phyloP scores from a whole-genome alignment of 768 basidiomycete genomes.

The Boletus bicolor region DNA sequence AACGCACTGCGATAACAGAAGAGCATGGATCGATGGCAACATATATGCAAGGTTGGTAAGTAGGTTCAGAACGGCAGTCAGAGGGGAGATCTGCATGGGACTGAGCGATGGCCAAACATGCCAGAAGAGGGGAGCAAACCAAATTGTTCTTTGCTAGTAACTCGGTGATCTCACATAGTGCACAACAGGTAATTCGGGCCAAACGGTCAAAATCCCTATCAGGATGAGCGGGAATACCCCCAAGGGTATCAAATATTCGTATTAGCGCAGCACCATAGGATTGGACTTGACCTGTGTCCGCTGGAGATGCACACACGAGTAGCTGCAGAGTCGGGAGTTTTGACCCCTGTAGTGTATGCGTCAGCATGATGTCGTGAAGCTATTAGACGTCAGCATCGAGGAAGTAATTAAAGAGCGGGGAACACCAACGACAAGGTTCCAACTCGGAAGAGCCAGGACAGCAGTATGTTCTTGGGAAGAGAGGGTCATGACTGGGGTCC shows the following conservation, averaged over 20 bases:
- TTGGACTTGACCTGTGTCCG: conserved; percentile 24
- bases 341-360: conserved; percentile 44
- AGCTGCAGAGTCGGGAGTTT: conserved; percentile 49
- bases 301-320: conserved; percentile 41
- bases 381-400: conserved; percentile 24
- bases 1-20: conserved; percentile 33
- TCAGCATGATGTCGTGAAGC: conserved; percentile 61
- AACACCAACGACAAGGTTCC: conserved; percentile 52
- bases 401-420: background rate
- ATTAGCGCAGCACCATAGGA: conserved; percentile 44
- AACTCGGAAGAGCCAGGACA: conserved; percentile 42
- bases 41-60: conserved; percentile 44
- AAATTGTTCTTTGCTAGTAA: conserved; percentile 36
- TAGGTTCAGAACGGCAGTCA: conserved; percentile 54
- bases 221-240: conserved; percentile 20
- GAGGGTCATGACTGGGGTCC: conserved; percentile 4
- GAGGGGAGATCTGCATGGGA: conserved; percentile 38
- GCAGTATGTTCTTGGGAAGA: conserved; percentile 32
- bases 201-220: conserved; percentile 18
- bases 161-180: conserved; percentile 40
- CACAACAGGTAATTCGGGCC: conserved; percentile 31
- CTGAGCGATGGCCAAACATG: conserved; percentile 5
- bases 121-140: conserved; percentile 34
- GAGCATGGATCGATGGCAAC: conserved; percentile 45
- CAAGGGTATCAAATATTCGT: conserved; percentile 32